Percentiles rank a stretch among this genome's conserved stretches.
Conservation (phyloP, 202 grass and related monocot genomes). For the Saccharum hybrid region DNA sequence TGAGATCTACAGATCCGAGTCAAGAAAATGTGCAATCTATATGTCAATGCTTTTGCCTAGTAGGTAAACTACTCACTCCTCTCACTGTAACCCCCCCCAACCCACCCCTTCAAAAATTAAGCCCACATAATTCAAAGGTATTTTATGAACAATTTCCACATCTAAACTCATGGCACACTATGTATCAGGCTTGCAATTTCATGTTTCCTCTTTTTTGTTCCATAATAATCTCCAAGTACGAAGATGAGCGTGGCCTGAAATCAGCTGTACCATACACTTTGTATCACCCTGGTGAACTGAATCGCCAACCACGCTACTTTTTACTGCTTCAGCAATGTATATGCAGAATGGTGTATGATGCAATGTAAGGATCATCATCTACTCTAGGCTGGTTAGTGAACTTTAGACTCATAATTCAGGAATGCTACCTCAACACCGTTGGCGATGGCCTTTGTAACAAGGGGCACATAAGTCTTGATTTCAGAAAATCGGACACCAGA, state of each 20-base stretch:
- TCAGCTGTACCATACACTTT: not conserved
- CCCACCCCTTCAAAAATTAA: not conserved
- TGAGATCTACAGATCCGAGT: conserved; percentile 45
- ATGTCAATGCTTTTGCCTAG: not conserved
- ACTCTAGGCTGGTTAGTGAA: not conserved
- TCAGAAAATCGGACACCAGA: conserved; percentile 65
- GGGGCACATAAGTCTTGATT: conserved; percentile 64
- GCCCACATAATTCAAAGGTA: not conserved
- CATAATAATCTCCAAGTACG: not conserved
- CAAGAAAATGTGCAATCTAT: conserved; percentile 23
- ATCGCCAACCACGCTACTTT: not conserved
- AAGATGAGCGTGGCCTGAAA: not conserved
- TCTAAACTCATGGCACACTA: not conserved
- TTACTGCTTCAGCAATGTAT: conserved; percentile 1
- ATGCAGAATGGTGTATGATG: conserved; percentile 26
- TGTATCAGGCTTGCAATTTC: conserved; percentile 4
- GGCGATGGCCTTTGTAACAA: conserved; percentile 66
- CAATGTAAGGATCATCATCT: not conserved
- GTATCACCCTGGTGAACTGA: not conserved
- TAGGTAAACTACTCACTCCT: conserved; percentile 15
- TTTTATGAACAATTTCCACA: not conserved
- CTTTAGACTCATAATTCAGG: not conserved
- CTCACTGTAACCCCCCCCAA: not conserved
- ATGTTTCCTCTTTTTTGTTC: not conserved
- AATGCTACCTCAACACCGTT: conserved; percentile 70